These are phyloP conservation scores for Sabuloglossum arenarium DNA, from an alignment of 495 filamentous ascomycete genomes.

Conservation along the genomic window DNA sequence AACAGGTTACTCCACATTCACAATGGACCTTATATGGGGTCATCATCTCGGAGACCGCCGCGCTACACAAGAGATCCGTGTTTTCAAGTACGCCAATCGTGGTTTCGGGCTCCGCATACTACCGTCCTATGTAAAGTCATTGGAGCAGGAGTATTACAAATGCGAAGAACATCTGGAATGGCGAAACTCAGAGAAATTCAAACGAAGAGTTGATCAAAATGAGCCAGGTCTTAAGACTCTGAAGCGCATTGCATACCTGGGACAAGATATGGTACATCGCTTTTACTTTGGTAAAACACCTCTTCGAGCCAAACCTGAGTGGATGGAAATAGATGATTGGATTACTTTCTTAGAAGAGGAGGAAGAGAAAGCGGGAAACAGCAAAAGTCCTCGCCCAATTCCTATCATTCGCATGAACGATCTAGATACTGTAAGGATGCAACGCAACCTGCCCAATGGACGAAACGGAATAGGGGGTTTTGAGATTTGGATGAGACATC, in stretches of 20 bases:
- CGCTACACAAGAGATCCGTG: conserved; percentile 13
- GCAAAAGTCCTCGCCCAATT: too few species aligned
- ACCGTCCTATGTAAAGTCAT: conserved; percentile 13
- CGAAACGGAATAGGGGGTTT: conserved; percentile 12
- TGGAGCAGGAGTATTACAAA: conserved; percentile 7
- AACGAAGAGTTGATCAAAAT: conserved; percentile 1
- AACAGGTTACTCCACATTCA: conserved; percentile 20
- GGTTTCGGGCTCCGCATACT: conserved; percentile 18
- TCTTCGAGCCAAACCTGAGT: conserved; percentile 2
- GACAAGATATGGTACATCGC: conserved; percentile 12
- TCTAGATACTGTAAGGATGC: conserved; percentile 8
- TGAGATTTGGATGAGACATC: conserved; percentile 17
- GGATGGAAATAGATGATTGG: conserved; percentile 2
- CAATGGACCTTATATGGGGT: conserved; percentile 19
- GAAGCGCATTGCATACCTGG: conserved; percentile 15
- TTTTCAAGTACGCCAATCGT: conserved; percentile 18
- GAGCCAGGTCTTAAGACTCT: conserved; percentile 17
- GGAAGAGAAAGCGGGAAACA: too few species aligned
- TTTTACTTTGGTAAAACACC: conserved; percentile 10
- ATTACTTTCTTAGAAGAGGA: not conserved
- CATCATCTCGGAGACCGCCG: conserved; percentile 17
- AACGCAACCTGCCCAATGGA: conserved; percentile 9
- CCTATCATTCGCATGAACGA: conserved; percentile 5
- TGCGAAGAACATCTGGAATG: not conserved
- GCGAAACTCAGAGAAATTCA: not conserved